These are phyloP conservation scores for Pyrenochaeta sp. DNA, from an alignment of 2,329 filamentous ascomycete species.

Conservation along the genomic window DNA sequence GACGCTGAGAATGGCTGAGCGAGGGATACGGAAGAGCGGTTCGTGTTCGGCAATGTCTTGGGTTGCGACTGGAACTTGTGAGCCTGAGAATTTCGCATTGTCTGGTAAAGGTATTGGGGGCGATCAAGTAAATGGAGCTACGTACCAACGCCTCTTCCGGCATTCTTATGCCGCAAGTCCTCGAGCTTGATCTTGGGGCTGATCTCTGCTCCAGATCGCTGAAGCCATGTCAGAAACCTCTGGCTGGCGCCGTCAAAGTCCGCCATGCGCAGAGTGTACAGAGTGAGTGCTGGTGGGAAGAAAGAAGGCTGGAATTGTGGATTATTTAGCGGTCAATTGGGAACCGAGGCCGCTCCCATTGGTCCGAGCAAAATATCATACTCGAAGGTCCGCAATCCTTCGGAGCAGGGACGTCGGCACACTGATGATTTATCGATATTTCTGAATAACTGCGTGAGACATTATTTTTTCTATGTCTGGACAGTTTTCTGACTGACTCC, in stretches of 20 bases:
- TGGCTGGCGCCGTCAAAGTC: slow-evolving; percentile 56
- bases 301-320: slow-evolving; percentile 2
- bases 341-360: slow-evolving; percentile 34
- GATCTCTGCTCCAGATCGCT: slow-evolving; percentile 61
- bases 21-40: slow-evolving; percentile 81
- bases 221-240: slow-evolving; percentile 67
- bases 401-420: background rate
- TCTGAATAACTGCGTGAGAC: too few species aligned
- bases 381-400: background rate
- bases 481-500: too few species aligned
- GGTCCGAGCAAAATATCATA: slow-evolving; percentile 15
- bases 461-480: too few species aligned
- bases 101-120: background rate
- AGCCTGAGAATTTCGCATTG: background rate
- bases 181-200: slow-evolving; percentile 66
- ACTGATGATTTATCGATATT: background rate
- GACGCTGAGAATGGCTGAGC: slow-evolving; percentile 73
- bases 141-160: slow-evolving; percentile 71
- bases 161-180: slow-evolving; percentile 64
- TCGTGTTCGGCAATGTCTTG: slow-evolving; percentile 76
- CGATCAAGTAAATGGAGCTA: slow-evolving; percentile 31
- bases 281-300: slow-evolving; percentile 9
- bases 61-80: slow-evolving; percentile 67
- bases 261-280: slow-evolving; percentile 27
- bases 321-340: slow-evolving; percentile 20